Percentiles rank a stretch among this genome's conserved stretches.
Evolutionary conservation across 2,329 filamentous ascomycete species (phyloP).

Genomic region (Ceratocystis albifundus): DNA sequence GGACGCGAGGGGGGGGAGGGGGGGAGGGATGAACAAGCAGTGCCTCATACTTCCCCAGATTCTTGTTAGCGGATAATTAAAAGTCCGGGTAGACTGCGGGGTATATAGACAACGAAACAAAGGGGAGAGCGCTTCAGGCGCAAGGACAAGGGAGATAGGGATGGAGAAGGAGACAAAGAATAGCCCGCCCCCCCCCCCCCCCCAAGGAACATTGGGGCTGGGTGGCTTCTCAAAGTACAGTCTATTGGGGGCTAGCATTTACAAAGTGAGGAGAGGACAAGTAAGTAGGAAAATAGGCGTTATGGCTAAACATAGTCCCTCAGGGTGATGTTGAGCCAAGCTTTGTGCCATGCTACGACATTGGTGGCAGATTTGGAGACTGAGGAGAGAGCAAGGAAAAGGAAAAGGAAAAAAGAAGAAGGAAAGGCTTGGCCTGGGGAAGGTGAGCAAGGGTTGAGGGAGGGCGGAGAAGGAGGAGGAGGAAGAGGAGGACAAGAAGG

Average conservation of each 20-base stretch:
- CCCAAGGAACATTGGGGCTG: no score
- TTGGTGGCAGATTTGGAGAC: constrained; percentile 11
- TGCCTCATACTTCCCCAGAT: constrained; percentile 7
- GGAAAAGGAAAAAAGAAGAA: neutral
- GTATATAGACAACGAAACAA: neutral
- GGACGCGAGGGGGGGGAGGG: no score
- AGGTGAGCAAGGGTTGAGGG: neutral
- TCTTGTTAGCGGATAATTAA: neutral
- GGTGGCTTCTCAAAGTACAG: no score
- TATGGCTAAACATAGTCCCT: neutral
- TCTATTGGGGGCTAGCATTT: no score
- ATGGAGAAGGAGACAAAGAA: neutral
- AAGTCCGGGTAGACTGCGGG: neutral
- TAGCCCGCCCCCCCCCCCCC: no score
- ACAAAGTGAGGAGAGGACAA: neutral
- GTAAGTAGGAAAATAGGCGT: neutral
- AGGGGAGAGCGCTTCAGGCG: neutral
- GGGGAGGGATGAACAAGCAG: constrained; percentile 6
- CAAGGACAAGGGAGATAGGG: neutral
- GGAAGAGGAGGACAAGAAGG: no score
- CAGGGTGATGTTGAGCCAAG: constrained; percentile 4
- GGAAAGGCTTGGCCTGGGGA: neutral
- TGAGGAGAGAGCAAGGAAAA: neutral
- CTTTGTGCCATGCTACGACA: neutral
- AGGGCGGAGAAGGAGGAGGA: neutral